A percentile compares a stretch with the other conserved stretches of the same genome.
phyloP scores from a whole-genome alignment of 176 grass and related monocot genomes.

The Phoenix dactylifera region DNA sequence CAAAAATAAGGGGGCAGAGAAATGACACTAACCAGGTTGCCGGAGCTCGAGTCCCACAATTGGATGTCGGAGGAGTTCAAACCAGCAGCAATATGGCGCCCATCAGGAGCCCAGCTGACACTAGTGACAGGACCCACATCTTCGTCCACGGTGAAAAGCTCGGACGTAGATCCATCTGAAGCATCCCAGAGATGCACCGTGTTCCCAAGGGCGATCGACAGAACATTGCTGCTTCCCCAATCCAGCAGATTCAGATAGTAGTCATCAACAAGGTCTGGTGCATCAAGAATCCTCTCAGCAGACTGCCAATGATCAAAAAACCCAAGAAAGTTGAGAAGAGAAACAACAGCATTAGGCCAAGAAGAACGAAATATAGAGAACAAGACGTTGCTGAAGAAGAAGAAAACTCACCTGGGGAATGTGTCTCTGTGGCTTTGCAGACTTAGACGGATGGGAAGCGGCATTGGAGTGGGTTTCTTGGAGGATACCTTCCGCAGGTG shows the following conservation, averaged over 20 bases:
- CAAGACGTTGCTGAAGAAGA: not conserved
- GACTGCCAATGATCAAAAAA: conserved; percentile 26
- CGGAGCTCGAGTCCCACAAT: too few relatives aligned
- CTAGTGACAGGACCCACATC: conserved; percentile 51
- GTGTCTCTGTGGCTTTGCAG: conserved; percentile 39
- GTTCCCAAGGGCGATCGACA: conserved; percentile 57
- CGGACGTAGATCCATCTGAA: conserved; percentile 38
- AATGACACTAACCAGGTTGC: too few relatives aligned
- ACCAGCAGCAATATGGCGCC: too few relatives aligned
- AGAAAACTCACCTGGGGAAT: conserved; percentile 43
- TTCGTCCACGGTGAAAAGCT: conserved; percentile 55
- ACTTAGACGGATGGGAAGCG: conserved; percentile 33
- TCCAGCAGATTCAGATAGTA: conserved; percentile 68
- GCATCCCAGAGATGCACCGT: conserved; percentile 57
- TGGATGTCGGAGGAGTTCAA: too few relatives aligned
- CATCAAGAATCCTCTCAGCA: conserved; percentile 61
- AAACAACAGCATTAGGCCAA: not conserved
- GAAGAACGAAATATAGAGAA: too few relatives aligned
- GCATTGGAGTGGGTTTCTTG: conserved; percentile 24
- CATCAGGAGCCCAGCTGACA: too few relatives aligned
- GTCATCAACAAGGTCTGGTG: conserved; percentile 57
- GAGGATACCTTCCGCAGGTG: not conserved
- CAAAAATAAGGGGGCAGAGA: too few relatives aligned
- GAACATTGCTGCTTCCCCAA: conserved; percentile 55
- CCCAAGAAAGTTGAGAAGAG: not conserved